A percentile compares a stretch with the other conserved stretches of the same genome.
Evolutionary conservation across 169 alveolate species (phyloP).

Genomic region (Plasmodium vinckei): DNA sequence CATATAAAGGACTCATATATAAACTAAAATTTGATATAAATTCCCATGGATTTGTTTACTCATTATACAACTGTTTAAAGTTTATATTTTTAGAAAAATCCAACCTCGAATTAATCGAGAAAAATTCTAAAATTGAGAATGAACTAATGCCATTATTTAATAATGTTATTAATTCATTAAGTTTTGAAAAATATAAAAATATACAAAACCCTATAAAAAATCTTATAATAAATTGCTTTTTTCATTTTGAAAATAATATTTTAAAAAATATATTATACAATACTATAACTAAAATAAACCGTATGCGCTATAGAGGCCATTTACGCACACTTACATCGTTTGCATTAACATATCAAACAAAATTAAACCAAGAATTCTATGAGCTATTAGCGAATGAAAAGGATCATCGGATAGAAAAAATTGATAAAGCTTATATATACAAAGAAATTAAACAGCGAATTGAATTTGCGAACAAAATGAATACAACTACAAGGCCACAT

Average conservation of each 20-base stretch:
- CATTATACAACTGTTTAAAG: conserved; percentile 30
- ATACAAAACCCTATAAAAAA: conserved; percentile 11
- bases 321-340: conserved; percentile 10
- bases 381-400: background rate
- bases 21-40: conserved; percentile 27
- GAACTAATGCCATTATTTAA: conserved; percentile 33
- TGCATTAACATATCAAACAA: conserved; percentile 12
- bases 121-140: conserved; percentile 18
- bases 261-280: conserved; percentile 17
- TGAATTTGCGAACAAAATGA: background rate
- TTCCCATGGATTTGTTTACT: conserved; percentile 11
- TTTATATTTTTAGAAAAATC: conserved; percentile 33
- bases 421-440: conserved; percentile 15
- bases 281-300: conserved; percentile 14
- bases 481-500: no score
- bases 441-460: conserved; percentile 12
- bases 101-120: conserved; percentile 7
- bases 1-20: conserved; percentile 22
- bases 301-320: conserved; percentile 29
- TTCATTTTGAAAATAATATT: conserved; percentile 14
- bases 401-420: background rate
- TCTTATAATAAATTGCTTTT: conserved; percentile 7
- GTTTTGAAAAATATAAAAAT: conserved; percentile 22
- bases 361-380: background rate
- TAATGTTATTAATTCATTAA: conserved; percentile 8